Conservation (phyloP, 2,329 filamentous ascomycete species). For the Cladobotryum protrusum region DNA sequence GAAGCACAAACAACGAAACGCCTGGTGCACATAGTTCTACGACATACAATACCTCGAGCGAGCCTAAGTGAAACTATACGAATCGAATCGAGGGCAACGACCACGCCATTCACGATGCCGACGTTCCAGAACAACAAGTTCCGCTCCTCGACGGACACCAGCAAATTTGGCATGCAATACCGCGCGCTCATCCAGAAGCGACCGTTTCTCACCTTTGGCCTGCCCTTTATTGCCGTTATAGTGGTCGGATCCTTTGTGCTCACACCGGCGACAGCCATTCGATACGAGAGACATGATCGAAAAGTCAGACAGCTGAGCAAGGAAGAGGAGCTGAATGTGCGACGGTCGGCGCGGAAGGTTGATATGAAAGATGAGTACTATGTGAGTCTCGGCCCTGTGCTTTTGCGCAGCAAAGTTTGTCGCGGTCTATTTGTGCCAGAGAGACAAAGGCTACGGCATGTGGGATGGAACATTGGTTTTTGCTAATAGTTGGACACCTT, state of each 20-base stretch:
- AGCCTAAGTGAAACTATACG: too few species aligned
- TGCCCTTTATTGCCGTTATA: constrained; percentile 87
- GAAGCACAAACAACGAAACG: too few species aligned
- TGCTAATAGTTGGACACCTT: neutral
- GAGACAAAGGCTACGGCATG: too few species aligned
- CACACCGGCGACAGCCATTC: constrained; percentile 85
- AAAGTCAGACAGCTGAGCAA: constrained; percentile 79
- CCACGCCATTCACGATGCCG: constrained; percentile 19
- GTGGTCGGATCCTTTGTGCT: constrained; percentile 89
- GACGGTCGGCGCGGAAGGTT: constrained; percentile 62
- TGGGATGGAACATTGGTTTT: too few species aligned
- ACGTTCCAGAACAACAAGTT: constrained; percentile 67
- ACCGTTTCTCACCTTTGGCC: constrained; percentile 87
- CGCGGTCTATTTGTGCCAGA: too few species aligned
- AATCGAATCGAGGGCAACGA: too few species aligned
- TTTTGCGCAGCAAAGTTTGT: neutral
- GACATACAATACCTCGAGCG: too few species aligned
- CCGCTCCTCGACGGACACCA: constrained; percentile 57
- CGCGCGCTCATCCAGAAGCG: constrained; percentile 66
- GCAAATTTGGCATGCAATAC: constrained; percentile 69
- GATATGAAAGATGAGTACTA: constrained; percentile 85
- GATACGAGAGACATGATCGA: constrained; percentile 89
- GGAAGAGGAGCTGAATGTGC: constrained; percentile 80
- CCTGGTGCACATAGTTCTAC: too few species aligned
- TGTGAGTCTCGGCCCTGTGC: constrained; percentile 45